phyloP scores from a whole-genome alignment of 2,329 filamentous ascomycete genomes.

The Colletotrichum musicola region DNA sequence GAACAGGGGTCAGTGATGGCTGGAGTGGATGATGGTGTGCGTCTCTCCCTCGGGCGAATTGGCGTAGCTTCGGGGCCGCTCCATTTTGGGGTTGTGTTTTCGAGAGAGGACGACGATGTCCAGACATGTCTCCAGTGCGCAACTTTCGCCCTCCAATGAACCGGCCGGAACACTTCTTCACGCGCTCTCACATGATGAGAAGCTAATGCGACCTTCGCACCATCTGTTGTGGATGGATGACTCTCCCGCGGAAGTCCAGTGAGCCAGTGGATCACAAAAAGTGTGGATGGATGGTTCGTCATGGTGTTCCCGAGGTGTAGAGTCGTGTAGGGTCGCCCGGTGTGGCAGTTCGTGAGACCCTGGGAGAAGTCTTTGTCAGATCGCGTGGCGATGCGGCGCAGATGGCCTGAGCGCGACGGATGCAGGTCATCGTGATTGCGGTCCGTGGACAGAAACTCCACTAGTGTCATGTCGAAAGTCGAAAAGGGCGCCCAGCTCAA shows the following conservation, averaged over 20 bases:
- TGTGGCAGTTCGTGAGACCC: slow-evolving; percentile 18
- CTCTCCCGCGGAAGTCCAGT: slow-evolving; percentile 25
- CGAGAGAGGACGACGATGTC: slow-evolving; percentile 3
- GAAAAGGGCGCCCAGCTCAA: slow-evolving; percentile 16
- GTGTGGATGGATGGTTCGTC: background rate
- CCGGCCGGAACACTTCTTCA: slow-evolving; percentile 15
- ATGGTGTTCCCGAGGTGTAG: slow-evolving; percentile 10
- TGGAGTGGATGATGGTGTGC: slow-evolving; percentile 17
- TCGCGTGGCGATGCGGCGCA: slow-evolving; percentile 34
- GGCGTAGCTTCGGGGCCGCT: slow-evolving; percentile 1
- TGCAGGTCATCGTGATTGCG: slow-evolving; percentile 38
- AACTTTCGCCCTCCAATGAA: slow-evolving; percentile 24
- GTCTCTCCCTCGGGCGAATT: slow-evolving; percentile 3
- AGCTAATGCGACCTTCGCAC: slow-evolving; percentile 38
- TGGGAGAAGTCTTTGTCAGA: slow-evolving; percentile 26
- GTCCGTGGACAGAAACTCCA: slow-evolving; percentile 25
- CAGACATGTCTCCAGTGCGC: slow-evolving; percentile 24
- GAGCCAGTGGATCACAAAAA: slow-evolving; percentile 20
- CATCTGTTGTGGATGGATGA: slow-evolving; percentile 31
- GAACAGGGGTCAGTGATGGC: slow-evolving; percentile 8
- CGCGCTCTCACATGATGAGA: slow-evolving; percentile 39
- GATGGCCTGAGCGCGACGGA: slow-evolving; percentile 35
- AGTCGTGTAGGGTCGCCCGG: background rate
- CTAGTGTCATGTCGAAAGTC: slow-evolving; percentile 29
- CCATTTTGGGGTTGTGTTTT: slow-evolving; percentile 7